Evolutionary conservation across 176 grass and related monocot species (phyloP), one percentile per base, ranked within the genome.

Genomic region (Bolboschoenus planiculmis): DNA sequence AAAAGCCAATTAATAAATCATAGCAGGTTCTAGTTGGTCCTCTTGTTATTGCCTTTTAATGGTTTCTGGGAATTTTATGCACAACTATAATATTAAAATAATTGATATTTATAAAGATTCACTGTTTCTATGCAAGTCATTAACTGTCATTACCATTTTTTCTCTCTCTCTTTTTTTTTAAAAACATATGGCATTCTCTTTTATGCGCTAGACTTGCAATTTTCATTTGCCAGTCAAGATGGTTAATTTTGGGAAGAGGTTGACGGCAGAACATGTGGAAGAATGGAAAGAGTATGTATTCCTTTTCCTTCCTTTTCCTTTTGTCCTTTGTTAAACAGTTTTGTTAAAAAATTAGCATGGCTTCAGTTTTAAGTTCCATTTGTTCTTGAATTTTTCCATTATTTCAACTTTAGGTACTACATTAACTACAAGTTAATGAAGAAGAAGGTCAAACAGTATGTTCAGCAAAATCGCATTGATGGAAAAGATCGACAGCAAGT

Each of bases 341-440:
- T 75, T 29, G 21, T 31, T 46, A 48, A 75, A 24, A 5, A 48
- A 75, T 48, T 75, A 48, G 43, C 24, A 30, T 14, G 33, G 15
- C 42, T 75, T 47, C 23, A 3, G 24, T 18, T 29, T 88, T 26
- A 4, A 65, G 51, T n/a, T 37, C 36, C 53, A 13, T 78, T 53
- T 78, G 36, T 65, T 31, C 31, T 71, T 15, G 29, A 39, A 58
- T 56, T 36, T 20, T 82, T 84, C 83, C 9, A 15, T 62, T 50
- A 61, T 78, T 7, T 2, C 78, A 11, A 79, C 43, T 63, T 10
- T 72, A 97, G 95, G 36, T 97, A 97, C 75, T 97, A 97, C 46
- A 97, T 97, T 35, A 91, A 94, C 71, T 97, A 97, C 84, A 97
- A 97, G 84, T 91, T 94, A 90, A 97, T 94, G 95, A 97, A 94